Evolutionary conservation across 345 rosid species (phyloP).

Genomic region (Ceriops zippeliana): DNA sequence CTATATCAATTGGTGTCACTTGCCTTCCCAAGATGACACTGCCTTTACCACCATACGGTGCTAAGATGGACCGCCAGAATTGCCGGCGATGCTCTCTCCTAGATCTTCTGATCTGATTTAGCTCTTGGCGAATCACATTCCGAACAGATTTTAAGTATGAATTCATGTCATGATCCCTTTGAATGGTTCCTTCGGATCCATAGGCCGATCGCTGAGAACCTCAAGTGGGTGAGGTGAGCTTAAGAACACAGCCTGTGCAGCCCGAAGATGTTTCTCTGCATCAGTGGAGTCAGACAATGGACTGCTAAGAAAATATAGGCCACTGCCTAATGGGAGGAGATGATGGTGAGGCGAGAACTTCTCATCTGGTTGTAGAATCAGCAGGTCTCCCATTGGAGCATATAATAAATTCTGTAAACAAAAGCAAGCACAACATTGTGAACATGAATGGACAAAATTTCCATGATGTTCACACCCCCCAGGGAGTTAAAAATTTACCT

Average conservation of each 20-base stretch:
- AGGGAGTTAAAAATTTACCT: slow-evolving; percentile 37
- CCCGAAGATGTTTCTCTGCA: slow-evolving; percentile 56
- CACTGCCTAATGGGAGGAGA: slow-evolving; percentile 90
- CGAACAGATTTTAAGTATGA: slow-evolving; percentile 74
- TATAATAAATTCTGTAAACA: slow-evolving; percentile 60
- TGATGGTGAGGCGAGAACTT: slow-evolving; percentile 78
- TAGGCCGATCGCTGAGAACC: slow-evolving; percentile 89
- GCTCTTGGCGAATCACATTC: slow-evolving; percentile 62
- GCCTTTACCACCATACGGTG: slow-evolving; percentile 29
- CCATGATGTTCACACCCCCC: not conserved
- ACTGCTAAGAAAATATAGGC: slow-evolving; percentile 58
- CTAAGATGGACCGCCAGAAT: slow-evolving; percentile 67
- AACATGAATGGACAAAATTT: slow-evolving; percentile 1
- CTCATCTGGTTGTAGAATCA: slow-evolving; percentile 90
- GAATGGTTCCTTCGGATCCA: slow-evolving; percentile 79
- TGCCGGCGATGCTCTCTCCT: slow-evolving; percentile 52
- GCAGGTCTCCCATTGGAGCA: slow-evolving; percentile 91
- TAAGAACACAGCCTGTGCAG: slow-evolving; percentile 71
- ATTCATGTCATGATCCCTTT: slow-evolving; percentile 86
- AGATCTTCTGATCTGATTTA: slow-evolving; percentile 54
- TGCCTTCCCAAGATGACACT: slow-evolving; percentile 33
- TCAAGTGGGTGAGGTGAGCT: slow-evolving; percentile 96
- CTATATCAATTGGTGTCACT: slow-evolving; percentile 20
- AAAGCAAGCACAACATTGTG: slow-evolving; percentile 1
- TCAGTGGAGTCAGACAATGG: slow-evolving; percentile 37